Evolutionary conservation across 164 flowering plant species (phyloP), one percentile per base, ranked within the genome.

Genomic region (Berberis thunbergii): DNA sequence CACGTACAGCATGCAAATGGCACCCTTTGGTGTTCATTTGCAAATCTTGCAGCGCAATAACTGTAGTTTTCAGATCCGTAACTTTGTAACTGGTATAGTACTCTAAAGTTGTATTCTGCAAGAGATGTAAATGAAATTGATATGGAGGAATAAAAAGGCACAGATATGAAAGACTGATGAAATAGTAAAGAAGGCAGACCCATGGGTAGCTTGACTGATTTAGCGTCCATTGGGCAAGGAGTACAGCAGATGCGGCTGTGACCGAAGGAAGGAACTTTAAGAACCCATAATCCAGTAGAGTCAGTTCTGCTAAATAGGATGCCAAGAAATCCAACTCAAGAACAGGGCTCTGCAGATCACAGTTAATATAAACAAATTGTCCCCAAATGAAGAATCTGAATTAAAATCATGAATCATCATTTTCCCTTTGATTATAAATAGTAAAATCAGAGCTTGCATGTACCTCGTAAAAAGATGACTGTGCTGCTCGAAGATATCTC

Each of bases 401-500:
- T 12, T 7, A 26, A 7, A 11, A 7, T 7, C 1, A 26, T 1
- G 54, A 52, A 26, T 10, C 1, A 52, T 11, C n/a, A 6, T 4
- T 52, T 4, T 11, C 13, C 54, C 9, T 4, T 52, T 10, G 11
- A 52, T 52, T 11, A 52, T 12, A 52, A 10, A 52, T 52, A 52
- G 4, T 52, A 26, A 52, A 52, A 11, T 52, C 11, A 1, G n/a
- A 52, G 11, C 26, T 26, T 26, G 26, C 26, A 26, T 26, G n/a
- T 52, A 52, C 54, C 54, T 52, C 4, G 1, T 1, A 26, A 2
- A 11, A 10, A 57, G 85, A 78, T 59, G 81, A 81, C 67, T 94
- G 93, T 46, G 96, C 95, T 65, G 96, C 99, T 69, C 81, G 85
- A 57, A 94, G 68, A 69, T 79, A 94, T 78, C 99, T 86, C 91